Base-by-base conservation (phyloP, 371 early-diverging fungal species). In the Mortierella sp. region DNA sequence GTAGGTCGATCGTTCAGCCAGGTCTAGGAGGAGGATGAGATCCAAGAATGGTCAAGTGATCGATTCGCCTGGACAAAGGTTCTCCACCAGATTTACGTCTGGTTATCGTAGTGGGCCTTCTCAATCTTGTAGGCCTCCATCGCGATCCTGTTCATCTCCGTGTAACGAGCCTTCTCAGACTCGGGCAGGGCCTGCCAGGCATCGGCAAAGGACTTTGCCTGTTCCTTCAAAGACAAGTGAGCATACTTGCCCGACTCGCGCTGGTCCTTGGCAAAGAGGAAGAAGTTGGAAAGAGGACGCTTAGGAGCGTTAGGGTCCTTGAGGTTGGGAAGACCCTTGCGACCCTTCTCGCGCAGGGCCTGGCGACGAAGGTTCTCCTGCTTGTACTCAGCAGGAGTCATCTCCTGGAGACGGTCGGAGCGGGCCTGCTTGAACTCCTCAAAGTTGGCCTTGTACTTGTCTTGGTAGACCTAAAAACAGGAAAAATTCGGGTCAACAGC, bases 261-360 rank as follows among this genome's bases (percentile, higher is more conserved):
- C 26, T 62, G 51, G 23, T 84, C 75, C 5, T 58, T 43, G 4
- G 74, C n/a, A 50, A 69, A 90, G 6, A 75, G 50, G 60, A 84
- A 46, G 23, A 69, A 90, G 1, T 70, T 66, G n/a, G 82, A 76
- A 55, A 47, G 47, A 1, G 88, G 86, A 11, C 80, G 81, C 75
- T 85, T 87, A 21, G 90, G 90, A 28, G 76, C 74, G 26, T 76
- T 82, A 44, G 90, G 90, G 64, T 90, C 88, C 61, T 75, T 83
- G 16, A 90, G 68, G 46, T 79, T 45, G 2, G 67, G 45, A 18
- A 74, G 61, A 4, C 23, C 26, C 63, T 84, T 62, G 2, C 81
- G 75, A 52, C 82, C 81, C 52, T 80, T 80, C 29, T 62, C 66
- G 9, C 26, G 19, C 53, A 53, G 26, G 26, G 53, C 53, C 23